Evolutionary conservation across 768 basidiomycete species (phyloP).

Genomic region (Lactifluus subvellereus): DNA sequence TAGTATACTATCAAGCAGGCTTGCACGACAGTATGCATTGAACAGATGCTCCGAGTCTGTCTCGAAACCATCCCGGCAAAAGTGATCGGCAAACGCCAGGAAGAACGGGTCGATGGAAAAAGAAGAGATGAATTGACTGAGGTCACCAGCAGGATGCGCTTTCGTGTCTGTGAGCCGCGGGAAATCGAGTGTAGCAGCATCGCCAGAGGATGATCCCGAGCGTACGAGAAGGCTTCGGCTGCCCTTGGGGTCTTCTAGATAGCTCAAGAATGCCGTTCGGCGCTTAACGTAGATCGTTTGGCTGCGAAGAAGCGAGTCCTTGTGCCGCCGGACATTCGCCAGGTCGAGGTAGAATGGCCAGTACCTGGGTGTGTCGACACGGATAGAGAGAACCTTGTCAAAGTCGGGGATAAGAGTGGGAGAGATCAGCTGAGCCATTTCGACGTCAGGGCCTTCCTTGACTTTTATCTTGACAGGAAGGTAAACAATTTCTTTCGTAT

Average conservation of each 20-base stretch:
- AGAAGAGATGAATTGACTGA: slow-evolving; percentile 80
- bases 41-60: slow-evolving; percentile 56
- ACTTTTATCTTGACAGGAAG: slow-evolving; percentile 86
- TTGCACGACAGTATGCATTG: slow-evolving; percentile 68
- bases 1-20: slow-evolving; percentile 80
- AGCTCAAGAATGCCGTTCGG: slow-evolving; percentile 86
- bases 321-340: slow-evolving; percentile 58
- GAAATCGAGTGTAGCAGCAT: slow-evolving; percentile 81
- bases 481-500: slow-evolving; percentile 85
- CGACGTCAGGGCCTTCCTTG: slow-evolving; percentile 54
- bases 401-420: slow-evolving; percentile 92
- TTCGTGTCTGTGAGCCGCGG: slow-evolving; percentile 66
- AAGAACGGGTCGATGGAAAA: slow-evolving; percentile 79
- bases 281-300: slow-evolving; percentile 92
- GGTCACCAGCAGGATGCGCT: slow-evolving; percentile 62
- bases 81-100: slow-evolving; percentile 74
- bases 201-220: slow-evolving; percentile 78
- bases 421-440: slow-evolving; percentile 77
- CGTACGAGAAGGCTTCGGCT: slow-evolving; percentile 88
- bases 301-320: slow-evolving; percentile 59
- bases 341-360: slow-evolving; percentile 90
- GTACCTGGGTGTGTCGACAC: slow-evolving; percentile 91
- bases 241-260: slow-evolving; percentile 90
- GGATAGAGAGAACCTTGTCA: slow-evolving; percentile 71
- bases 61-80: slow-evolving; percentile 57